Evolutionary conservation across 768 basidiomycete genomes (phyloP).

Genomic region (Amanita pseudoporphyria): DNA sequence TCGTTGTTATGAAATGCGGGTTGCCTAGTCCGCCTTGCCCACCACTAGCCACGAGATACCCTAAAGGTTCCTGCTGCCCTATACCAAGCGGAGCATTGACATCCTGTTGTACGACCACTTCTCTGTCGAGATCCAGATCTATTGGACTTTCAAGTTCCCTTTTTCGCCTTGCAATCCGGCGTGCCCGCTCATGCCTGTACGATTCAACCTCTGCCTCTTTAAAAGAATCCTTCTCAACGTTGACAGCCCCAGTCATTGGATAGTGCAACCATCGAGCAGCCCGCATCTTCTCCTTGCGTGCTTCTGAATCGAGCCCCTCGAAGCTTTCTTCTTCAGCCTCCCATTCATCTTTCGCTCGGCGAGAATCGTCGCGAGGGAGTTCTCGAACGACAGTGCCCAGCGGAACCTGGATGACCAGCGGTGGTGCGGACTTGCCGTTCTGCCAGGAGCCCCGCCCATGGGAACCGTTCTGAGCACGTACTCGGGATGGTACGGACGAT

Average conservation of each 20-base stretch:
- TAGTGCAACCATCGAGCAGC: constrained; percentile 75
- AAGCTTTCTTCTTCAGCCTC: constrained; percentile 60
- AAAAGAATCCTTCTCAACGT: constrained; percentile 55
- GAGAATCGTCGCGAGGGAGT: constrained; percentile 54
- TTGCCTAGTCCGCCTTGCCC: constrained; percentile 84
- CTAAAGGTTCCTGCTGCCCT: constrained; percentile 40
- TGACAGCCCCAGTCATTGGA: constrained; percentile 53
- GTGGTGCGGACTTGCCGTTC: constrained; percentile 68
- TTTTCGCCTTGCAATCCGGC: constrained; percentile 36
- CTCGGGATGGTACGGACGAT: constrained; percentile 55
- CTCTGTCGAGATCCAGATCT: constrained; percentile 53
- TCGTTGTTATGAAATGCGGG: constrained; percentile 64
- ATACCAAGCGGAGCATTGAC: constrained; percentile 58
- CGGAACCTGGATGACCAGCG: constrained; percentile 74
- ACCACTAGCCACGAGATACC: constrained; percentile 64
- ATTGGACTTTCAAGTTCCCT: constrained; percentile 35
- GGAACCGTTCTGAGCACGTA: constrained; percentile 56
- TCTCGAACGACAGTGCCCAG: constrained; percentile 85
- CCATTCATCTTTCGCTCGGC: constrained; percentile 59
- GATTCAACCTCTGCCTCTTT: constrained; percentile 57
- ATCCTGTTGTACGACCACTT: constrained; percentile 28
- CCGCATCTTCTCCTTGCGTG: constrained; percentile 50
- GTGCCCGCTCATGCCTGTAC: constrained; percentile 52
- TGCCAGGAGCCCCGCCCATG: constrained; percentile 82
- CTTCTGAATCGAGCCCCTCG: constrained; percentile 33